Evolutionary conservation across 139 green algal species (phyloP).

Genomic region (Asterochloris sp.): DNA sequence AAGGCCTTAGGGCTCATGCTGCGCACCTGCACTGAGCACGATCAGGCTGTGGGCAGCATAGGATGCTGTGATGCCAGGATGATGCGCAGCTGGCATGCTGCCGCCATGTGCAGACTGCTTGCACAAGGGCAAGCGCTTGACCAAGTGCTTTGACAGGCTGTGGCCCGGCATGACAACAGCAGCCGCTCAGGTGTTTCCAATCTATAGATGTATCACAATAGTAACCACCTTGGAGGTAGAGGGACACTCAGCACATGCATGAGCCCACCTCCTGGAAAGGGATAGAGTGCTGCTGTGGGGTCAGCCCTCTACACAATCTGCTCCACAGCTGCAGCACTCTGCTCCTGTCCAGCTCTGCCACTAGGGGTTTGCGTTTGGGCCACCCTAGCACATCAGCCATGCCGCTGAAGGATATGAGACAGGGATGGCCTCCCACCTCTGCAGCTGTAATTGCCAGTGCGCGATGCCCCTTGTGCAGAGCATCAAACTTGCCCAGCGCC

Average conservation of each 20-base stretch:
- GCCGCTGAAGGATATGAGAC: slow-evolving; percentile 80
- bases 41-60: no score
- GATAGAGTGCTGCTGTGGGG: slow-evolving; percentile 64
- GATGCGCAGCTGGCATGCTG: no score
- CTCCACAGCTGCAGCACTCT: slow-evolving; percentile 73
- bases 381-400: slow-evolving; percentile 82
- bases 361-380: slow-evolving; percentile 63
- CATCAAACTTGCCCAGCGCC: slow-evolving; percentile 93
- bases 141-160: no score
- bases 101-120: no score
- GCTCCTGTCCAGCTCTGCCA: slow-evolving; percentile 63
- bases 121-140: no score
- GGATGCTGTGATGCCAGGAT: no score
- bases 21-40: slow-evolving; percentile 47
- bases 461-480: slow-evolving; percentile 82
- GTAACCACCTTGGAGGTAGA: no score
- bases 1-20: slow-evolving; percentile 75
- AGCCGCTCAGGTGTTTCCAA: no score
- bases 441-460: slow-evolving; percentile 51
- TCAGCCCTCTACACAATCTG: slow-evolving; percentile 28
- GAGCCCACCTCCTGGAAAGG: slow-evolving; percentile 54
- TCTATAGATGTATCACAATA: no score
- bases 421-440: slow-evolving; percentile 41
- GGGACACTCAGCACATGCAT: no score
- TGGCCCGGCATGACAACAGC: no score